Conservation (phyloP, 108 stramenopile genomes). For the Cylindrotheca fusiformis region DNA sequence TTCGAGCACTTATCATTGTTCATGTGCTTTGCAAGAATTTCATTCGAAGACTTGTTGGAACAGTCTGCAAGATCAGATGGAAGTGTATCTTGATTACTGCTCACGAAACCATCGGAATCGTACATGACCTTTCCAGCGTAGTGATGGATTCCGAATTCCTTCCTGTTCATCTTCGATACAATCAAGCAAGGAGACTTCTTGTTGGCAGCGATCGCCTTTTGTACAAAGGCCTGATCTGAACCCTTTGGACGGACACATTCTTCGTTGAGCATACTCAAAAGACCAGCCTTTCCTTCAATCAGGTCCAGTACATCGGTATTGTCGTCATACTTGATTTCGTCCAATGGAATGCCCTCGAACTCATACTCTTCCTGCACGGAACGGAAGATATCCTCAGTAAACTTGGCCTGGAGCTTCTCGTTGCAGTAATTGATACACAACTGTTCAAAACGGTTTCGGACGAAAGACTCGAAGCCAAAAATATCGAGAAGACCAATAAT, state of each 20-base stretch:
- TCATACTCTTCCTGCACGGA: slow-evolving; percentile 90
- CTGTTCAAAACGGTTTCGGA: slow-evolving; percentile 86
- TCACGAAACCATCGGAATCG: slow-evolving; percentile 81
- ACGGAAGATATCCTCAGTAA: slow-evolving; percentile 89
- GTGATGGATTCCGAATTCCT: slow-evolving; percentile 90
- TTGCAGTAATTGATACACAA: slow-evolving; percentile 95
- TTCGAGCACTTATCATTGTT: slow-evolving; percentile 36
- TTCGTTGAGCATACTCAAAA: slow-evolving; percentile 92
- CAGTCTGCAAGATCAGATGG: slow-evolving; percentile 72
- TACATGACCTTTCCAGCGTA: slow-evolving; percentile 94
- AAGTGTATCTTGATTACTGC: slow-evolving; percentile 87
- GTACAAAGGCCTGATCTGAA: slow-evolving; percentile 77
- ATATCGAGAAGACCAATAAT: slow-evolving; percentile 96
- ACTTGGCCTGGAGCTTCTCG: slow-evolving; percentile 91
- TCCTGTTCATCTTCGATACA: slow-evolving; percentile 41
- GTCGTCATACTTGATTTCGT: slow-evolving; percentile 89
- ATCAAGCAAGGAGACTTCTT: slow-evolving; percentile 57
- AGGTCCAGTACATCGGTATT: slow-evolving; percentile 90
- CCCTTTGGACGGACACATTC: slow-evolving; percentile 94
- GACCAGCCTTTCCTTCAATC: slow-evolving; percentile 92
- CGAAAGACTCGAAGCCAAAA: slow-evolving; percentile 96
- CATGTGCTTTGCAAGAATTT: slow-evolving; percentile 48
- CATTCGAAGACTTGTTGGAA: slow-evolving; percentile 56
- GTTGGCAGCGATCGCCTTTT: slow-evolving; percentile 64
- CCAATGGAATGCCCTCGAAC: slow-evolving; percentile 88